Base-by-base conservation (phyloP, 2,329 filamentous ascomycete genomes). In the Microsporum canis region DNA sequence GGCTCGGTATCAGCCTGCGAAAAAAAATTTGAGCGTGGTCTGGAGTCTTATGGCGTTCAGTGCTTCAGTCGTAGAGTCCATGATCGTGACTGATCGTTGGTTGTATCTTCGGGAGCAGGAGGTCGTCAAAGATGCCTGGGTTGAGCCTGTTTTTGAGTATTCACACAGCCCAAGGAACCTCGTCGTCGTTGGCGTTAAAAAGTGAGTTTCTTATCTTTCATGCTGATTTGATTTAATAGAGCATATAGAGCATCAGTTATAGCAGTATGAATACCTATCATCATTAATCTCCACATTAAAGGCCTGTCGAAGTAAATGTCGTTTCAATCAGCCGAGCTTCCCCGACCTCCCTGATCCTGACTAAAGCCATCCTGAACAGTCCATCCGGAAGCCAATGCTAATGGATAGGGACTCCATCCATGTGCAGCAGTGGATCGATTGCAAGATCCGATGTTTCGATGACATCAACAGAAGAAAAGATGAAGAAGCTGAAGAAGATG, bases 11-110 rank as follows among this genome's bases (percentile, higher is more conserved):
- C 71, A 72, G 34, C 79, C 80, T 43, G 80, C 87, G 60, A 89
- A 88, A 76, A 88, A 90, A 67, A 88, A 96, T 70, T 76, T 99
- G 43, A 90, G 88, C 69, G 82, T 95, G 5, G 84, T 95, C 62
- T 99, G 94, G 94, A 90, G 84, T 66, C 73, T 99, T 68, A 99
- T 99, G 92, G 91, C 94, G 0, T 96, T 96, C 69, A 95, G 90
- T 72, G 91, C 92, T 2, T 84, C 84, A 23, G 87, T 96, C 3
- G 86, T 95, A 1, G 94, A 99, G 77, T 89, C 90, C 36, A 78
- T 95, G 62, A 92, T 99, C 68, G 90, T 95, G 58, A 84, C 87
- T 53, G 94, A 99, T 78, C 82, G 94, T 53, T 99, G 90, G 88
- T 77, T 88, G 64, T 99, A 87, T 76, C 77, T 99, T 66, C 82